Percentiles rank a stretch among this genome's conserved stretches.
Evolutionary conservation across 805 yeast genomes (phyloP).

Genomic region (Clavispora phyllophila): DNA sequence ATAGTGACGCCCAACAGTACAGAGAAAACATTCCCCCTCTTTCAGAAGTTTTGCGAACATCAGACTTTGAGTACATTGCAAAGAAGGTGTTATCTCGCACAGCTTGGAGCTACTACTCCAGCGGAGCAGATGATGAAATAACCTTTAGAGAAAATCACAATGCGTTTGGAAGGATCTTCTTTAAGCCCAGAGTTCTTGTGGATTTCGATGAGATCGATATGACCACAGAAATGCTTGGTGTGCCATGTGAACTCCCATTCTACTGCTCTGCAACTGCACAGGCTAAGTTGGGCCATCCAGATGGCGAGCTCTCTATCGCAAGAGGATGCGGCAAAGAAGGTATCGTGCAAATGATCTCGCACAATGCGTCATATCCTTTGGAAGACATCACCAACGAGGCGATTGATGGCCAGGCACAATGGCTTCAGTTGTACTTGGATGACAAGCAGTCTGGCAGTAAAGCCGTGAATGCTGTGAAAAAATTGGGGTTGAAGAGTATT

Average conservation of each 20-base stretch:
- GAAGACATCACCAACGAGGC: slow-evolving; percentile 80
- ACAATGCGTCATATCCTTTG: slow-evolving; percentile 81
- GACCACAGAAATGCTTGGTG: slow-evolving; percentile 72
- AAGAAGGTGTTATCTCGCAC: slow-evolving; percentile 23
- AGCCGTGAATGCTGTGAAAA: slow-evolving; percentile 67
- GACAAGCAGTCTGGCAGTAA: slow-evolving; percentile 55
- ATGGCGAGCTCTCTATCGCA: slow-evolving; percentile 85
- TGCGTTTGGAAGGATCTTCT: slow-evolving; percentile 83
- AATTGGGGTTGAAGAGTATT: slow-evolving; percentile 55
- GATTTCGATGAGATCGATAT: slow-evolving; percentile 74
- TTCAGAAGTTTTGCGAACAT: slow-evolving; percentile 24
- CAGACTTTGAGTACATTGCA: slow-evolving; percentile 41
- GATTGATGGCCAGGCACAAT: slow-evolving; percentile 63
- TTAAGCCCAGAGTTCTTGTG: slow-evolving; percentile 77
- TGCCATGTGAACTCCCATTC: slow-evolving; percentile 66
- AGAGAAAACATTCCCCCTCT: slow-evolving; percentile 27
- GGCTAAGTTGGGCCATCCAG: slow-evolving; percentile 88
- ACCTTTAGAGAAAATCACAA: slow-evolving; percentile 85
- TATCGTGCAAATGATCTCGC: slow-evolving; percentile 85
- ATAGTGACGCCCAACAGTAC: slow-evolving; percentile 14
- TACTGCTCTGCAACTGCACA: slow-evolving; percentile 90
- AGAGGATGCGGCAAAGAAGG: slow-evolving; percentile 70
- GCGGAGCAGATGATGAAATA: slow-evolving; percentile 91
- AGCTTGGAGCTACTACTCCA: slow-evolving; percentile 57
- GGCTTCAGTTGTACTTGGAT: slow-evolving; percentile 87